These are phyloP conservation scores for Colletotrichum falcatum DNA, from an alignment of 2,329 filamentous ascomycete genomes.

Conservation along the genomic window DNA sequence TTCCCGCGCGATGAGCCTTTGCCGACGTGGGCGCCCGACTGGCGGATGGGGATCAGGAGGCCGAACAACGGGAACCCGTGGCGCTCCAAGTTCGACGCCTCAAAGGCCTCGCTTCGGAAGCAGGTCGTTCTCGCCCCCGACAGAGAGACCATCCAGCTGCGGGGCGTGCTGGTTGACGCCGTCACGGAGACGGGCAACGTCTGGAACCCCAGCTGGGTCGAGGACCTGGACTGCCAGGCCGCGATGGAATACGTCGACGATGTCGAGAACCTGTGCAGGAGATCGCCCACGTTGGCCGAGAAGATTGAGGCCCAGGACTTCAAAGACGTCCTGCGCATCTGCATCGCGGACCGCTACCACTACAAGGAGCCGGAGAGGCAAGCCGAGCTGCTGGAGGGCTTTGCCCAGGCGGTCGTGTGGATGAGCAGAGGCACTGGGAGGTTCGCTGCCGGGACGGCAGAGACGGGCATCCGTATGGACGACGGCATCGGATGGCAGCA, in stretches of 20 bases:
- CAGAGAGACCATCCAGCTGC: background rate
- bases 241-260: slow-evolving; percentile 2
- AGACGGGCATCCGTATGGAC: background rate
- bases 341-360: slow-evolving; percentile 18
- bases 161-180: slow-evolving; percentile 10
- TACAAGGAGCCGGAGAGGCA: slow-evolving; percentile 16
- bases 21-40: slow-evolving; percentile 24
- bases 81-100: slow-evolving; percentile 5
- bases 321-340: slow-evolving; percentile 18
- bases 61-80: slow-evolving; percentile 8
- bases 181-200: background rate
- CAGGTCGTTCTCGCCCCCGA: background rate
- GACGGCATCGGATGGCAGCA: slow-evolving; percentile 6
- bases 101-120: background rate
- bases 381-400: slow-evolving; percentile 11
- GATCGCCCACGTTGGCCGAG: background rate
- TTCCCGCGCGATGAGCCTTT: background rate
- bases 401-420: background rate
- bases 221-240: slow-evolving; percentile 12
- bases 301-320: background rate
- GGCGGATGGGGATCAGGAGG: background rate
- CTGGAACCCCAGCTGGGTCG: slow-evolving; percentile 24
- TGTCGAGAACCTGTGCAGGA: slow-evolving; percentile 4
- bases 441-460: no score
- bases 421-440: background rate